phyloP scores from a whole-genome alignment of 2,329 filamentous ascomycete species.

The Sarocladium brachiariae region DNA sequence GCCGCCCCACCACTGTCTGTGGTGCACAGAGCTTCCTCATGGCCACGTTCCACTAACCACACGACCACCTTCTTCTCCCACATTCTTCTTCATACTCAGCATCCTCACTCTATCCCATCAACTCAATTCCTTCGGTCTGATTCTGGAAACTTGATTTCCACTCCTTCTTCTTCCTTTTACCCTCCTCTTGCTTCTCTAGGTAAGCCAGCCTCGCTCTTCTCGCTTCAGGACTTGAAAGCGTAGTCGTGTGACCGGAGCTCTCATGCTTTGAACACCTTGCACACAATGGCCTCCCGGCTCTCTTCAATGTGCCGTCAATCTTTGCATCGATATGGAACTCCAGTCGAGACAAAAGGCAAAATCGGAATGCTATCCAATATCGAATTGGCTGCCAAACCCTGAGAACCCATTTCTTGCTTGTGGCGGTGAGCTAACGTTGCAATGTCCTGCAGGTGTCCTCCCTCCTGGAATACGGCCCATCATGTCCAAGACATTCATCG shows the following conservation, averaged over 20 bases:
- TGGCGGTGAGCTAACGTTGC: conserved; percentile 5
- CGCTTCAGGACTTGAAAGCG: background rate
- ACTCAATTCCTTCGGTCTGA: background rate
- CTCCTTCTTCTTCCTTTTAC: background rate
- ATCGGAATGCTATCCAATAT: background rate
- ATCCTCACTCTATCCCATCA: background rate
- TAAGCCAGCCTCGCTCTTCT: background rate
- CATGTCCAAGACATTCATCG: conserved; percentile 51
- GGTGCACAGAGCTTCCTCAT: background rate
- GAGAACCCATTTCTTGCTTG: background rate
- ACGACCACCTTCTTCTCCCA: background rate
- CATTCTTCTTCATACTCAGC: background rate
- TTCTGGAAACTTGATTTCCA: background rate
- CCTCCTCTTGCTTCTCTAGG: background rate
- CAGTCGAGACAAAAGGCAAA: background rate
- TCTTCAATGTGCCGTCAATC: too few relatives aligned
- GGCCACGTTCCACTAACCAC: conserved; percentile 9
- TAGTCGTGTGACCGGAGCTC: conserved; percentile 2
- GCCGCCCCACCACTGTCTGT: background rate
- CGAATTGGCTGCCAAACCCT: background rate
- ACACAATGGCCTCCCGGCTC: background rate
- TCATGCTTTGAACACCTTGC: background rate
- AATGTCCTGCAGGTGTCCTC: background rate
- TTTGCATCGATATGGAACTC: too few relatives aligned
- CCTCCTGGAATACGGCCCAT: conserved; percentile 18